A percentile compares a stretch with the other conserved stretches of the same genome.
These are phyloP conservation scores for Hypoxylon intermedium DNA, from an alignment of 495 filamentous ascomycete species.

Conservation along the genomic window DNA sequence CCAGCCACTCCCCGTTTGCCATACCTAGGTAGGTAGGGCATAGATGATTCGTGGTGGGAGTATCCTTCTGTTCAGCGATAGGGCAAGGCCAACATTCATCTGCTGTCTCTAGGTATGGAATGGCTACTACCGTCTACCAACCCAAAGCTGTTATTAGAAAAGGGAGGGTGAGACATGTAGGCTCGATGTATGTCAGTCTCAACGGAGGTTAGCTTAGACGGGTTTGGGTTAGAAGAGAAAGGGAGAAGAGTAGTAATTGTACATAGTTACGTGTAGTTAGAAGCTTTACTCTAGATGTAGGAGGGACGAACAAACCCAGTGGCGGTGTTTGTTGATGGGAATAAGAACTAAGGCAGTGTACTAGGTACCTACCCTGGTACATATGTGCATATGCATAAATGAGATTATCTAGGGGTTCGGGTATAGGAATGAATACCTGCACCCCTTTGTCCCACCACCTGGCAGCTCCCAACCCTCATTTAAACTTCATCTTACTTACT, in stretches of 20 bases:
- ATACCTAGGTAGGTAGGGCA: too few species aligned
- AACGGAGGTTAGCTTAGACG: constrained; percentile 3
- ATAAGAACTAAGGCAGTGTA: constrained; percentile 3
- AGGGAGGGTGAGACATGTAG: constrained; percentile 4
- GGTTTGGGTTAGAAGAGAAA: constrained; percentile 6
- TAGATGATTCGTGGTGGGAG: not conserved
- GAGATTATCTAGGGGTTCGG: too few species aligned
- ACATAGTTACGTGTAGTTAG: too few species aligned
- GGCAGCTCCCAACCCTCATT: too few species aligned
- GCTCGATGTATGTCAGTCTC: not conserved
- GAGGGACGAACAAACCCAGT: too few species aligned
- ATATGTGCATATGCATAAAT: too few species aligned
- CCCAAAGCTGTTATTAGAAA: constrained; percentile 3
- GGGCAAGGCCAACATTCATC: not conserved
- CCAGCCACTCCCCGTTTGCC: not conserved
- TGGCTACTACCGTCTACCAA: constrained; percentile 7
- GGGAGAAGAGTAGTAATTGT: constrained; percentile 1
- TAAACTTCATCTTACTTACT: too few species aligned
- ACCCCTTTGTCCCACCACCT: too few species aligned
- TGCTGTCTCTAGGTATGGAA: not conserved
- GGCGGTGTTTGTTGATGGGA: constrained; percentile 20
- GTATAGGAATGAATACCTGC: too few species aligned
- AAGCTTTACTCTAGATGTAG: too few species aligned
- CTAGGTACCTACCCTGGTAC: too few species aligned
- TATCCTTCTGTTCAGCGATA: constrained; percentile 3